Conservation (phyloP, 2,329 filamentous ascomycete species). For the Fusarium buxicola region DNA sequence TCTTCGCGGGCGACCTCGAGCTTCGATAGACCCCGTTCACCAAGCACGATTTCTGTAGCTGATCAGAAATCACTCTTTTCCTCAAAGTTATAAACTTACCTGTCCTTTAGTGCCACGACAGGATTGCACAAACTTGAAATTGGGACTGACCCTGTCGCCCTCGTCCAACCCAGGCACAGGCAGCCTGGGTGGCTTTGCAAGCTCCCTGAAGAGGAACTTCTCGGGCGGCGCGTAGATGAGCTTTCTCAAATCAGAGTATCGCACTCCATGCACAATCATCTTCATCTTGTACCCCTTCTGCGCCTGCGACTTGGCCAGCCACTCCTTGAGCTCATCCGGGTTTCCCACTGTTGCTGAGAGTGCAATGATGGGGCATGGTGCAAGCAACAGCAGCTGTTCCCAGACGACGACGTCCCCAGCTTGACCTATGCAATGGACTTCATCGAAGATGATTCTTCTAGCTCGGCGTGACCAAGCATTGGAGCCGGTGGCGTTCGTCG, state of each 20-base stretch:
- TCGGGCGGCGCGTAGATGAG: conserved; percentile 71
- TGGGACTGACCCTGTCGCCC: conserved; percentile 55
- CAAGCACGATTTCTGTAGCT: conserved; percentile 60
- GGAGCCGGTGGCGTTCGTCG: conserved; percentile 68
- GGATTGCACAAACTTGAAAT: conserved; percentile 75
- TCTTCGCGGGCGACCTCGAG: conserved; percentile 68
- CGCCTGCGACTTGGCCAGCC: conserved; percentile 74
- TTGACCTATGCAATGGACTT: conserved; percentile 84
- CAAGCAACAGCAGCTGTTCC: conserved; percentile 80
- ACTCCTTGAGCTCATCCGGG: conserved; percentile 74
- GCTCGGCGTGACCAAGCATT: conserved; percentile 73
- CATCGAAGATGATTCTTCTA: conserved; percentile 83
- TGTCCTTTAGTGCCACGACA: conserved; percentile 70
- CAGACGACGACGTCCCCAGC: conserved; percentile 80
- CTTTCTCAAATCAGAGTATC: conserved; percentile 84
- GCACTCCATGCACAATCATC: conserved; percentile 74
- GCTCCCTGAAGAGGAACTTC: conserved; percentile 62
- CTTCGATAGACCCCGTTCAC: conserved; percentile 57
- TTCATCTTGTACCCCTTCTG: conserved; percentile 71
- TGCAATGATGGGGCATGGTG: conserved; percentile 82
- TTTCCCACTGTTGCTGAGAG: conserved; percentile 85
- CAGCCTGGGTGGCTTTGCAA: conserved; percentile 57
- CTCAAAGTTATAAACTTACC: conserved; percentile 46
- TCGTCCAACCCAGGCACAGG: conserved; percentile 60
- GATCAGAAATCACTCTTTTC: conserved; percentile 12